A percentile compares a stretch with the other conserved stretches of the same genome.
Evolutionary conservation across 495 filamentous ascomycete species (phyloP).

Genomic region (Cudoniella acicularis): DNA sequence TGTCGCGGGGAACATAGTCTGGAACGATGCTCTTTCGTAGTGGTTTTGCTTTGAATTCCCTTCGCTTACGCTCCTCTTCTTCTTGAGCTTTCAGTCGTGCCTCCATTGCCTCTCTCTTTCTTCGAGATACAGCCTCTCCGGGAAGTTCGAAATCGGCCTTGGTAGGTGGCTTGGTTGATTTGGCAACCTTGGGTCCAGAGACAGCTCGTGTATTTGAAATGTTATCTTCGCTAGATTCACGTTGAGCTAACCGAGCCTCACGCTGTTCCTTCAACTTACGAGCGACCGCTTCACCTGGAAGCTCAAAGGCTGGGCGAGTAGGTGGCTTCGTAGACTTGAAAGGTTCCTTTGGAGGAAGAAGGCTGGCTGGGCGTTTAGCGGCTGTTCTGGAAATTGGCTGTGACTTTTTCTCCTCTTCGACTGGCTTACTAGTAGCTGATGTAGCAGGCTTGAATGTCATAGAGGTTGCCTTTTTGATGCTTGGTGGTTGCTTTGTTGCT

Average conservation of each 20-base stretch:
- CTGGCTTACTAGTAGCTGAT: conserved; percentile 9
- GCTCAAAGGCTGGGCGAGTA: conserved; percentile 63
- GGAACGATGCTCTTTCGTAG: conserved; percentile 42
- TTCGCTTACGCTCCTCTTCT: conserved; percentile 52
- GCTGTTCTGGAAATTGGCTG: conserved; percentile 22
- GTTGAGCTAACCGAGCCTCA: conserved; percentile 41
- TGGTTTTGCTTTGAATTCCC: conserved; percentile 63
- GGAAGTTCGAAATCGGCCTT: conserved; percentile 66
- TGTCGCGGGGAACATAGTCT: conserved; percentile 42
- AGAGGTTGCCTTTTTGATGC: conserved; percentile 15
- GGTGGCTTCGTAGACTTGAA: conserved; percentile 56
- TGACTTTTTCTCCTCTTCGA: conserved; percentile 8
- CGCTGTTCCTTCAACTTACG: conserved; percentile 54
- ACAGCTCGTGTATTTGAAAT: conserved; percentile 9
- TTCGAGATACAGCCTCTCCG: conserved; percentile 67
- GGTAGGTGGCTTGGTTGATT: conserved; percentile 60
- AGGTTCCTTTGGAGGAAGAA: conserved; percentile 41
- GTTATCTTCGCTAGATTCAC: conserved; percentile 15
- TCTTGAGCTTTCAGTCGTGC: conserved; percentile 58
- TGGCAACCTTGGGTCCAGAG: conserved; percentile 23
- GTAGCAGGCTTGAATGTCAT: conserved; percentile 12
- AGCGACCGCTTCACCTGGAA: conserved; percentile 69
- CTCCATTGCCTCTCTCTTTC: conserved; percentile 63
- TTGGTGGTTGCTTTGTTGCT: conserved; percentile 6
- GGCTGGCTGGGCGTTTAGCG: conserved; percentile 35